Percentiles rank a stretch among this genome's conserved stretches.
Evolutionary conservation across 2,329 filamentous ascomycete genomes (phyloP).

Genomic region (Venturia aucupariae): DNA sequence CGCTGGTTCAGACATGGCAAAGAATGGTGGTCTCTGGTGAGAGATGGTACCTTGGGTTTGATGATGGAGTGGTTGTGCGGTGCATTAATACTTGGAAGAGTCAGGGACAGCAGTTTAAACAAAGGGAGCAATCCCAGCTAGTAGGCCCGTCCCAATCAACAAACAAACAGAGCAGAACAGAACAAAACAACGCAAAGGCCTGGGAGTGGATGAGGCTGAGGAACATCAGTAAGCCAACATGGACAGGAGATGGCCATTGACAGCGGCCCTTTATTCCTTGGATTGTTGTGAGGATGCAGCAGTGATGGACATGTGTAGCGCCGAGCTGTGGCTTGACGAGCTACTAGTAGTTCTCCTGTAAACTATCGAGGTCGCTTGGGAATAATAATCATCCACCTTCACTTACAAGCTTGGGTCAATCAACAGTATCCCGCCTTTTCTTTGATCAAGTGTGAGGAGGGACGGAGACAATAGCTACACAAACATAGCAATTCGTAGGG

Average conservation of each 20-base stretch:
- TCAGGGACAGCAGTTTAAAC: not conserved
- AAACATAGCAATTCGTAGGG: no score
- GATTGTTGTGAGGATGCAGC: not conserved
- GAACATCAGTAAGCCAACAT: not conserved
- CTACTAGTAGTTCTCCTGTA: no score
- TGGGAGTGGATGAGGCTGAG: not conserved
- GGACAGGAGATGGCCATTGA: not conserved
- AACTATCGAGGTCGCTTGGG: not conserved
- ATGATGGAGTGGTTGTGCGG: not conserved
- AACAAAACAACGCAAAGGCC: not conserved
- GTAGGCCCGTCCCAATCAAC: not conserved
- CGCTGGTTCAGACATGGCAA: not conserved
- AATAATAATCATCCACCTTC: no score
- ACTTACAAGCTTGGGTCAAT: not conserved
- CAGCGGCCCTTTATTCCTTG: not conserved
- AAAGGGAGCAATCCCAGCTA: not conserved
- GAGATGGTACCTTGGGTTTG: not conserved
- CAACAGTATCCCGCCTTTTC: not conserved
- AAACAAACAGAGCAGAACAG: not conserved
- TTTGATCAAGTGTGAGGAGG: not conserved
- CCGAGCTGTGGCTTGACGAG: conserved; percentile 2
- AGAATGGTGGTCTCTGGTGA: not conserved
- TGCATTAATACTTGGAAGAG: not conserved
- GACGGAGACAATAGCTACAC: not conserved
- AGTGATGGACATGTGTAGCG: not conserved